Percentiles rank a stretch among this genome's conserved stretches.
Evolutionary conservation across 225 moss, liverwort and hornwort genomes (phyloP).

Genomic region (Pleurozium schreberi): DNA sequence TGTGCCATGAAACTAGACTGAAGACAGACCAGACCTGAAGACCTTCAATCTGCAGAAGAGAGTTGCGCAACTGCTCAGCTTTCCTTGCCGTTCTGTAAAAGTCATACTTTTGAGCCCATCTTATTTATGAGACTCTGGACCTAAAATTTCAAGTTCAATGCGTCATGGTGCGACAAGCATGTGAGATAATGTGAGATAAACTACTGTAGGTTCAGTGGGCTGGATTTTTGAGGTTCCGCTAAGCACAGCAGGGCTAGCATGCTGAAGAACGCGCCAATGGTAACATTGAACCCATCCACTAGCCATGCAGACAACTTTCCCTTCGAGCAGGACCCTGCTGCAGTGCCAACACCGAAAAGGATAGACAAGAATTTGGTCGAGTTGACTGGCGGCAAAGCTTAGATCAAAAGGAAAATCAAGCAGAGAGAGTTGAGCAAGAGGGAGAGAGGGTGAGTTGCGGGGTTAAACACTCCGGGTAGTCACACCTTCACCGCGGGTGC

Average conservation of each 20-base stretch:
- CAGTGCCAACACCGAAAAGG: not conserved
- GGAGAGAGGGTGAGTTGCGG: not conserved
- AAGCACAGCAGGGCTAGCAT: not conserved
- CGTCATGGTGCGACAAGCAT: not conserved
- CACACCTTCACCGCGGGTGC: too few species aligned
- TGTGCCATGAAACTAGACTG: not conserved
- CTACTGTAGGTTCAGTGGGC: not conserved
- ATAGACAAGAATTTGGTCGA: not conserved
- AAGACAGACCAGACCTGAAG: constrained; percentile 32
- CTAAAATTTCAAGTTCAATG: not conserved
- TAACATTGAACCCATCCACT: not conserved
- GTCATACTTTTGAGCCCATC: constrained; percentile 19
- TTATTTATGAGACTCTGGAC: constrained; percentile 12
- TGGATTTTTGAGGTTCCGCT: not conserved
- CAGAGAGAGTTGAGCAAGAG: not conserved
- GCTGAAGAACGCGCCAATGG: not conserved
- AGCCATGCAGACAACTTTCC: not conserved
- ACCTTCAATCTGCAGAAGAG: constrained; percentile 48
- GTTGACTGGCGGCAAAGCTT: not conserved
- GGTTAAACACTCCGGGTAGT: too few species aligned
- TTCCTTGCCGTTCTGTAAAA: constrained; percentile 53
- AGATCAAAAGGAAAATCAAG: not conserved
- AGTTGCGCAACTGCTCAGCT: constrained; percentile 51
- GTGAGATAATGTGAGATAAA: not conserved
- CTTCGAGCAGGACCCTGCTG: not conserved